These are phyloP conservation scores for Saccharum hybrid DNA, from an alignment of 202 grass and related monocot genomes.

Conservation along the genomic window DNA sequence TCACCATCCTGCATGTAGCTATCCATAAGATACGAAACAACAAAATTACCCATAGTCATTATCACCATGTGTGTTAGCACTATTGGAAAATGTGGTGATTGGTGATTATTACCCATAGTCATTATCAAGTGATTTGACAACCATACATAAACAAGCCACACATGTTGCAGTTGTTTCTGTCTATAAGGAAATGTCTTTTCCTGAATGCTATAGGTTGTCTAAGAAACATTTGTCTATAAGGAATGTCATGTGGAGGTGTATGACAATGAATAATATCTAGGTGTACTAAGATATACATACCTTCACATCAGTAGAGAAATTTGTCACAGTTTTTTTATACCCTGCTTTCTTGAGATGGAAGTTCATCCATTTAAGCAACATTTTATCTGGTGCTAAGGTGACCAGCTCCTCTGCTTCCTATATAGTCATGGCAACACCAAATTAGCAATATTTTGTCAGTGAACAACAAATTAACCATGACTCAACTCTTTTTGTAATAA, in stretches of 20 bases:
- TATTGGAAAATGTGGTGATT: conserved; percentile 1
- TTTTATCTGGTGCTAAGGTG: conserved; percentile 72
- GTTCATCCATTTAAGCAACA: conserved; percentile 91
- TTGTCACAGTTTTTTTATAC: conserved; percentile 71
- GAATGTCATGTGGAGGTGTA: not conserved
- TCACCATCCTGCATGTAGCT: conserved; percentile 65
- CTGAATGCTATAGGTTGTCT: not conserved
- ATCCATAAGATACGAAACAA: conserved; percentile 18
- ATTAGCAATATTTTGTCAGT: conserved; percentile 8
- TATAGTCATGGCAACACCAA: conserved; percentile 36
- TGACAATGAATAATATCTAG: not conserved
- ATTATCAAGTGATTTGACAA: conserved; percentile 4
- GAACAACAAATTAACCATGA: not conserved
- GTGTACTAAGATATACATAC: conserved; percentile 41
- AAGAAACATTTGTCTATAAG: not conserved
- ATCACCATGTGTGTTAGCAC: not conserved
- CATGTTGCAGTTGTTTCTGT: not conserved
- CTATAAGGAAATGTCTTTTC: not conserved
- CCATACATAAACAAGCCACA: conserved; percentile 6
- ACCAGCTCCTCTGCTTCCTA: conserved; percentile 75
- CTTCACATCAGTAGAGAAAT: conserved; percentile 85
- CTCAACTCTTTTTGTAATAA: not conserved
- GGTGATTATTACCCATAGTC: not conserved
- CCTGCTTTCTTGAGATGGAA: conserved; percentile 86
- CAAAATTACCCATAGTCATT: conserved; percentile 15